phyloP scores from a whole-genome alignment of 495 filamentous ascomycete species.

The Aspergillus kassunensis region DNA sequence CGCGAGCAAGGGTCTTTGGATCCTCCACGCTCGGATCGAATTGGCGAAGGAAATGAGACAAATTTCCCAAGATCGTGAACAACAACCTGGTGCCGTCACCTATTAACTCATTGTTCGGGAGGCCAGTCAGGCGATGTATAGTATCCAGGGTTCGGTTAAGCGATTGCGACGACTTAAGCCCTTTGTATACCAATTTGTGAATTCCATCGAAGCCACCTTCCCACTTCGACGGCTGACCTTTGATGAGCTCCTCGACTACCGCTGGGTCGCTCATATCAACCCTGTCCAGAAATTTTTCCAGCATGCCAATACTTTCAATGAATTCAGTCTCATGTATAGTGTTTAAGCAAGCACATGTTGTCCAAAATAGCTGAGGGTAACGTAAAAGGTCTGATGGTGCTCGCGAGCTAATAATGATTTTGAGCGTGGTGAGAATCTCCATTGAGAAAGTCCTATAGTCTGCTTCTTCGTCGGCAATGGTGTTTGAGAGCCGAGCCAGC shows the following conservation, averaged over 20 bases:
- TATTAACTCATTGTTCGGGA: conserved; percentile 78
- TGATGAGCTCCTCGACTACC: conserved; percentile 64
- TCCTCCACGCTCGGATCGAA: conserved; percentile 64
- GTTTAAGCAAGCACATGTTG: conserved; percentile 89
- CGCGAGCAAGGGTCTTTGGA: conserved; percentile 52
- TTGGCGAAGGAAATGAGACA: conserved; percentile 79
- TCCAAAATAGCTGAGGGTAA: conserved; percentile 96
- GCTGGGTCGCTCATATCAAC: conserved; percentile 71
- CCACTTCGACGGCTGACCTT: conserved; percentile 81
- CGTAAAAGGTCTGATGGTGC: conserved; percentile 74
- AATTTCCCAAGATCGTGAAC: conserved; percentile 79
- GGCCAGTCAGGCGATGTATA: conserved; percentile 69
- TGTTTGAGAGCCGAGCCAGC: conserved; percentile 90
- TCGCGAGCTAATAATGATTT: conserved; percentile 80
- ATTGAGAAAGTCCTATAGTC: conserved; percentile 96
- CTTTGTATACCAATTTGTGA: conserved; percentile 83
- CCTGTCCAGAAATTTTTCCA: conserved; percentile 81
- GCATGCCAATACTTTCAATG: conserved; percentile 82
- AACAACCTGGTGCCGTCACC: conserved; percentile 77
- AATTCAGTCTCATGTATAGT: conserved; percentile 96
- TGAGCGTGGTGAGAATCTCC: conserved; percentile 92
- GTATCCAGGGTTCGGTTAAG: conserved; percentile 71
- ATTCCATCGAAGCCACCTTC: conserved; percentile 86
- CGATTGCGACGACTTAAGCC: conserved; percentile 79
- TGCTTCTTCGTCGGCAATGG: conserved; percentile 84